These are phyloP conservation scores for Pestalotiopsis sp. DNA, from an alignment of 2,329 filamentous ascomycete species.

Conservation along the genomic window DNA sequence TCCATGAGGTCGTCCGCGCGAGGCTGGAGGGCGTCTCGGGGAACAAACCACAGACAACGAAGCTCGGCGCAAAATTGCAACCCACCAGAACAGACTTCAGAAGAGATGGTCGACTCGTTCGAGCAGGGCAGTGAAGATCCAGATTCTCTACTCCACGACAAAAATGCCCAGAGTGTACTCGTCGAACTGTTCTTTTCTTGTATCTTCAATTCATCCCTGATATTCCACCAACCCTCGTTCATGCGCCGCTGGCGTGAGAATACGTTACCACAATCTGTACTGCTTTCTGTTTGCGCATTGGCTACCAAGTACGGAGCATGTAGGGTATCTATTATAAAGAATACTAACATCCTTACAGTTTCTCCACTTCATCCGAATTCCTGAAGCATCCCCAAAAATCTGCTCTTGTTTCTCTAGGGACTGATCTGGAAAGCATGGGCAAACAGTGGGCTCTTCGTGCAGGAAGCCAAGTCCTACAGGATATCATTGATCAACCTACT, in stretches of 20 bases:
- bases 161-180: not conserved
- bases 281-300: not conserved
- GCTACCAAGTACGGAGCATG: not conserved
- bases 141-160: not conserved
- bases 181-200: not conserved
- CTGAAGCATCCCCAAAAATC: not conserved
- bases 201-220: not conserved
- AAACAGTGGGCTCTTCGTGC: not conserved
- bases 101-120: not conserved
- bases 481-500: not conserved
- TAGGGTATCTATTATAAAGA: not conserved
- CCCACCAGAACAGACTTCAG: not conserved
- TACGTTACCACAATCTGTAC: not conserved
- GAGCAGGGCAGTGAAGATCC: not conserved
- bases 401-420: not conserved
- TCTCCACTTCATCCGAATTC: not conserved
- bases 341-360: not conserved
- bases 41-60: not conserved
- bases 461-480: not conserved
- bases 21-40: not conserved
- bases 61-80: not conserved
- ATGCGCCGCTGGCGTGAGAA: not conserved
- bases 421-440: not conserved
- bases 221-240: not conserved
- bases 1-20: not conserved